phyloP scores from a whole-genome alignment of 1,139 yeast genomes.

The Taphrina deformans region DNA sequence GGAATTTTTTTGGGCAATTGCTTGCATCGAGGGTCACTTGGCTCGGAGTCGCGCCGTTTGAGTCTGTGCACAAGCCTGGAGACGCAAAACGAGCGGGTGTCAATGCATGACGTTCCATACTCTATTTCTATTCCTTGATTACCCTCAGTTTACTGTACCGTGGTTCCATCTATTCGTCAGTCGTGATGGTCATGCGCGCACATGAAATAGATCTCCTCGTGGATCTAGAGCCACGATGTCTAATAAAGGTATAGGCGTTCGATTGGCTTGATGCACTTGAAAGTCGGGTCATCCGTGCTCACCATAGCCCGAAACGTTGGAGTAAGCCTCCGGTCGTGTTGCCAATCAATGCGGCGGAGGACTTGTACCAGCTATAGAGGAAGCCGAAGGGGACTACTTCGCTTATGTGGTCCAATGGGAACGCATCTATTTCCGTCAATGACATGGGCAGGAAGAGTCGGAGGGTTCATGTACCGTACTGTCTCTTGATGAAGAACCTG shows the following conservation, averaged over 20 bases:
- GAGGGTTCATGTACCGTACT: background rate
- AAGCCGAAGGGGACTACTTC: slow-evolving; percentile 21
- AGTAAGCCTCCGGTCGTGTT: slow-evolving; percentile 5
- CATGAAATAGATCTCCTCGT: too few relatives aligned
- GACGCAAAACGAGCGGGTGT: too few relatives aligned
- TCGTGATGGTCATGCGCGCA: background rate
- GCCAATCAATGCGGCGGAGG: slow-evolving; percentile 10
- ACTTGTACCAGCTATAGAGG: slow-evolving; percentile 25
- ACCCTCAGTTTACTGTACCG: background rate
- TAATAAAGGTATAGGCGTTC: too few relatives aligned
- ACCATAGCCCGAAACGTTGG: slow-evolving; percentile 8
- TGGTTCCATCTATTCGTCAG: background rate
- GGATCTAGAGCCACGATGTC: too few relatives aligned
- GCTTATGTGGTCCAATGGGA: slow-evolving; percentile 21
- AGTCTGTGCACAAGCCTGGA: too few relatives aligned
- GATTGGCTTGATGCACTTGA: too few relatives aligned
- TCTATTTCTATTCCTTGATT: background rate
- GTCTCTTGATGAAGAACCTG: slow-evolving; percentile 11
- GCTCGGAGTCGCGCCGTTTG: too few relatives aligned
- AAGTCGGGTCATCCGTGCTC: too few relatives aligned
- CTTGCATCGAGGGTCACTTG: too few relatives aligned
- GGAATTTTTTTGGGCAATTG: too few relatives aligned
- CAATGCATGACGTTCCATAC: background rate
- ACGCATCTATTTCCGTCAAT: background rate
- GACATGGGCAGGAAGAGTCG: background rate